Evolutionary conservation across 1,284 basidiomycete genomes (phyloP), one percentile per base, ranked within the genome.

Genomic region (Binderoboletus segoi): DNA sequence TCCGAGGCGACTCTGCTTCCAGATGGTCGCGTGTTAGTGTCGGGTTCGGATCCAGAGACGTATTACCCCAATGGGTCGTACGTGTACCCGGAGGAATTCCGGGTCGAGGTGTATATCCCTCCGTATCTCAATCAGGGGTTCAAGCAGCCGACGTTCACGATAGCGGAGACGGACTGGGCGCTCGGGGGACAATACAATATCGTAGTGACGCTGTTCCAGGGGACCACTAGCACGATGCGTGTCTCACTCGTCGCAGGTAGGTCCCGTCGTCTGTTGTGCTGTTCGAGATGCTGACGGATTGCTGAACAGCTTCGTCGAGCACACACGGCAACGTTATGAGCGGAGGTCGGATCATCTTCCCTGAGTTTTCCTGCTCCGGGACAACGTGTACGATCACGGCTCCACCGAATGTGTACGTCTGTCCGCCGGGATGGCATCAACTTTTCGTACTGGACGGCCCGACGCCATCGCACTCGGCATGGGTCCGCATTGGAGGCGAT

Each of bases 261-360:
- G 61, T 45, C 23, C n/a, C 5, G 35, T 24, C 21, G 37, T 20
- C 21, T 13, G 16, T 18, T 3, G 2, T 2, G 24, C 21, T 23
- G 11, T 44, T 5, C 13, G 42, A 1, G 24, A n/a, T 20, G 16
- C 28, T 37, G 44, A 57, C n/a, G 33, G 3, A 6, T 13, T n/a
- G 1, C 10, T n/a, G 10, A n/a, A n/a, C 55, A 87, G 88, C 86
- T 2, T 79, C 82, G 1, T 88, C 88, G n/a, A 88, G 84, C 60
- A 90, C 88, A 1, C 88, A 91, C 63, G 88, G 88, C n/a, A 89
- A 89, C 63, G 75, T 82, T 3, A 89, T 90, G 86, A 73, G 69
- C 4, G 88, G 86, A 6, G 77, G 80, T 6, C 78, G 88, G 46
- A 86, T 83, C 1, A 74, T 90, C 60, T 89, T 90, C 78, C 89